Conservation (phyloP, 1,284 basidiomycete genomes). For the Trichosporon sp. region DNA sequence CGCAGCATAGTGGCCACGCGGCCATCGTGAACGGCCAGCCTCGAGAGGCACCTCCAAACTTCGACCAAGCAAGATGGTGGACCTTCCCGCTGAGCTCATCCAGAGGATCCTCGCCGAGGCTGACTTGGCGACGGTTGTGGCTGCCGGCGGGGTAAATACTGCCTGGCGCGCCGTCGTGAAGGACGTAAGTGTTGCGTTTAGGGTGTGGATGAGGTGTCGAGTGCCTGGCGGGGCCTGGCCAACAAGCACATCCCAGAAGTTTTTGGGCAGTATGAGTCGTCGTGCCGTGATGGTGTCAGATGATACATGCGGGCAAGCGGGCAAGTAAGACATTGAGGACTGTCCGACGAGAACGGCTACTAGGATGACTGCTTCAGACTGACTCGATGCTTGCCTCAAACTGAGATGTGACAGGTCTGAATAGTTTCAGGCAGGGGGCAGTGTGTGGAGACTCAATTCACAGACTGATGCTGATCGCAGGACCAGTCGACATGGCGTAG, state of each 20-base stretch:
- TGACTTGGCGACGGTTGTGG: not conserved
- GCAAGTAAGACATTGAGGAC: not conserved
- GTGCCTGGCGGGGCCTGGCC: not conserved
- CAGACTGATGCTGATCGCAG: slow-evolving; percentile 1
- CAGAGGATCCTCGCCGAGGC: not conserved
- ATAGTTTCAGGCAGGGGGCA: too few species aligned
- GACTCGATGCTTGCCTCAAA: too few species aligned
- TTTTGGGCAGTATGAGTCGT: not conserved
- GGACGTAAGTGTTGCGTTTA: not conserved
- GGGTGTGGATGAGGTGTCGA: not conserved
- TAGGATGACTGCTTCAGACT: too few species aligned
- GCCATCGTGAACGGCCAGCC: not conserved
- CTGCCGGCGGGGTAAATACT: not conserved
- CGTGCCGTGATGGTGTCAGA: not conserved
- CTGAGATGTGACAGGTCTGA: too few species aligned
- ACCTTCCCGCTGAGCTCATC: not conserved
- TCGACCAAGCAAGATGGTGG: not conserved
- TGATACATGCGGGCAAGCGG: not conserved
- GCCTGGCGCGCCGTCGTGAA: slow-evolving; percentile 1
- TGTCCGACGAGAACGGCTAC: not conserved
- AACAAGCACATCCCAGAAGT: too few species aligned
- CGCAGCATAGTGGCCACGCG: not conserved
- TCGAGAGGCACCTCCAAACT: not conserved
- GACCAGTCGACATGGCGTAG: not conserved
- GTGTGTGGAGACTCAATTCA: too few species aligned